Percentiles rank a stretch among this genome's conserved stretches.
Evolutionary conservation across 148 eudicot genomes (phyloP).

Genomic region (Fagopyrum tataricum): DNA sequence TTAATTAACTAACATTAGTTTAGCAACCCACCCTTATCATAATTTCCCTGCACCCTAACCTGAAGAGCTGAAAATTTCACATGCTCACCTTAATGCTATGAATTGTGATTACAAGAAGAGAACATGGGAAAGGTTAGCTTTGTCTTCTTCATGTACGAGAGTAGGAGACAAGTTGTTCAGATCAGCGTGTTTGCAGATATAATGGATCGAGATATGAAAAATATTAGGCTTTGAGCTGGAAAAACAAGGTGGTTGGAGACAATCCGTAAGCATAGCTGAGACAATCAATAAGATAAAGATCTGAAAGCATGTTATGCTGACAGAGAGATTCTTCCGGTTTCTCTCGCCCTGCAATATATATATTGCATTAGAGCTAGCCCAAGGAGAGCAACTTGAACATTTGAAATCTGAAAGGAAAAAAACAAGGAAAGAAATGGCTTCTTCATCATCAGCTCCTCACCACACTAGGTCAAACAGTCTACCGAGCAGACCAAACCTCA

Average conservation of each 20-base stretch:
- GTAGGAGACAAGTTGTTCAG: not conserved
- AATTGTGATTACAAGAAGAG: not conserved
- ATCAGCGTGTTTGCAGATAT: not conserved
- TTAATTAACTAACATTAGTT: not conserved
- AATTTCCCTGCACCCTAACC: not conserved
- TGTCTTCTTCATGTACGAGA: not conserved
- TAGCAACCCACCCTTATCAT: no score
- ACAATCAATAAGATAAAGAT: not conserved
- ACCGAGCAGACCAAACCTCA: conserved; percentile 19
- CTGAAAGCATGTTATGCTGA: not conserved
- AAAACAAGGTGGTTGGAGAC: not conserved
- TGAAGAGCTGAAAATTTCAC: not conserved
- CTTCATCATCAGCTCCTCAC: not conserved
- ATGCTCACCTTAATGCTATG: not conserved
- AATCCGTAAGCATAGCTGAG: not conserved
- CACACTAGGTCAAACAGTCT: conserved; percentile 25
- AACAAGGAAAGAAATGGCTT: conserved; percentile 1
- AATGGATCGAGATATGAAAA: not conserved
- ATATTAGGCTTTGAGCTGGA: not conserved
- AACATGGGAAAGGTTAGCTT: not conserved
- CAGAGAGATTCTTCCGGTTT: not conserved
- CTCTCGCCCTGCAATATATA: not conserved
- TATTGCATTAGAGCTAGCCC: not conserved
- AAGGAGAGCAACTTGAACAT: not conserved
- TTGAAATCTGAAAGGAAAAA: not conserved